phyloP scores from a whole-genome alignment of 371 early-diverging fungal genomes.

The Cladochytrium tenue region DNA sequence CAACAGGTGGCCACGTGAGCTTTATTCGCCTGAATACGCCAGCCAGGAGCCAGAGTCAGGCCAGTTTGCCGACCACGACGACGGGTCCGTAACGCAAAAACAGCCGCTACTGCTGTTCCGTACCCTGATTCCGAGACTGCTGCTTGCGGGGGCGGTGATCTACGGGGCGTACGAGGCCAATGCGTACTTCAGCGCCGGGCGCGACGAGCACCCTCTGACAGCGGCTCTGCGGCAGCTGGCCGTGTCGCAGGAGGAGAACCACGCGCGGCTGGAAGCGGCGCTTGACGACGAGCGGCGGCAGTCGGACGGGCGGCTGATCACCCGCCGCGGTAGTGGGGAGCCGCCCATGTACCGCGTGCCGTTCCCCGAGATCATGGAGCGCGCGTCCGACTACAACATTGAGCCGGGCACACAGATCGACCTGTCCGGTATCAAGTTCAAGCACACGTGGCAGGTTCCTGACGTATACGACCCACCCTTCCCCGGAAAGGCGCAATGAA shows the following conservation, averaged over 20 bases:
- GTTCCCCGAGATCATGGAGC: conserved; percentile 31
- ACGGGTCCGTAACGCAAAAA: too few relatives aligned
- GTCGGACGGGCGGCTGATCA: conserved; percentile 13
- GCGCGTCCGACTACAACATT: conserved; percentile 33
- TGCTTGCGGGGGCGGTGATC: conserved; percentile 6
- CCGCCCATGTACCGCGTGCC: conserved; percentile 14
- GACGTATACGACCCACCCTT: conserved; percentile 34
- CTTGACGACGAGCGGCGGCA: conserved; percentile 2
- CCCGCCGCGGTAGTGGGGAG: background rate
- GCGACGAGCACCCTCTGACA: conserved; percentile 32
- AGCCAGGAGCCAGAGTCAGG: too few relatives aligned
- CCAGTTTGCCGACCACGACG: too few relatives aligned
- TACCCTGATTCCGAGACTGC: too few relatives aligned
- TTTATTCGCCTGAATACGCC: too few relatives aligned
- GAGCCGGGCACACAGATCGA: conserved; percentile 37
- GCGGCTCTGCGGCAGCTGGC: background rate
- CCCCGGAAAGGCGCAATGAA: conserved; percentile 19
- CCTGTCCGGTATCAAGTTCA: conserved; percentile 21
- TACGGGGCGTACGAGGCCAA: conserved; percentile 20
- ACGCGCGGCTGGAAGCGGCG: background rate
- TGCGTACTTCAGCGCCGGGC: conserved; percentile 16
- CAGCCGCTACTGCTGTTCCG: too few relatives aligned
- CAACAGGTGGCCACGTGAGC: too few relatives aligned
- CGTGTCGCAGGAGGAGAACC: background rate
- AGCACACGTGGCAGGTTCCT: conserved; percentile 35